These are phyloP conservation scores for Penicillium flavigenum DNA, from an alignment of 495 filamentous ascomycete species.

Conservation along the genomic window DNA sequence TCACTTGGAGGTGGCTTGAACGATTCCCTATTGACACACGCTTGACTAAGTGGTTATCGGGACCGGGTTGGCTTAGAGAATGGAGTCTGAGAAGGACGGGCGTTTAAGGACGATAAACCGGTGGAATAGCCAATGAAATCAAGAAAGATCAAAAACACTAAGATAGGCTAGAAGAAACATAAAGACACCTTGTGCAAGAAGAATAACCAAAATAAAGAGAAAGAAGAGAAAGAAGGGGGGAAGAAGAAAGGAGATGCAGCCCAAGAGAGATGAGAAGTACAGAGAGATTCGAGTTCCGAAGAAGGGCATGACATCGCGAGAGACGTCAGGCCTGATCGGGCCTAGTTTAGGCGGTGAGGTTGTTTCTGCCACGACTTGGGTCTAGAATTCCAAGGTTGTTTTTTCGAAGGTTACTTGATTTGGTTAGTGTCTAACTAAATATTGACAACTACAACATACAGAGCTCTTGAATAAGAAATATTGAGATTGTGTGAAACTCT, in stretches of 20 bases:
- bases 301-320: conserved; percentile 34
- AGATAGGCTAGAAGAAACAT: conserved; percentile 1
- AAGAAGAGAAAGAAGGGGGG: conserved; percentile 25
- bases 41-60: conserved; percentile 9
- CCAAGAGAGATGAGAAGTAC: conserved; percentile 20
- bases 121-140: conserved; percentile 8
- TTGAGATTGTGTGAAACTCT: neutral
- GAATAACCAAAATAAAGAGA: conserved; percentile 1
- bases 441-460: neutral
- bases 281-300: conserved; percentile 16
- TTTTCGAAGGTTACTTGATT: neutral
- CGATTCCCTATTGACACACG: conserved; percentile 1
- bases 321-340: conserved; percentile 35
- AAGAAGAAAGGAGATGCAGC: conserved; percentile 21
- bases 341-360: conserved; percentile 27
- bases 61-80: conserved; percentile 8
- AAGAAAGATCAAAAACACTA: conserved; percentile 2
- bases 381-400: conserved; percentile 6
- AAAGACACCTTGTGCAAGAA: conserved; percentile 8
- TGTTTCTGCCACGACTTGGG: conserved; percentile 23
- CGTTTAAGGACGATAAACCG: conserved; percentile 11
- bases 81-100: conserved; percentile 3
- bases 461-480: neutral
- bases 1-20: neutral
- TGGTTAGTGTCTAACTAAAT: conserved; percentile 9